Base-by-base conservation (phyloP, 139 green algal genomes). In the Pleodorina starrii region DNA sequence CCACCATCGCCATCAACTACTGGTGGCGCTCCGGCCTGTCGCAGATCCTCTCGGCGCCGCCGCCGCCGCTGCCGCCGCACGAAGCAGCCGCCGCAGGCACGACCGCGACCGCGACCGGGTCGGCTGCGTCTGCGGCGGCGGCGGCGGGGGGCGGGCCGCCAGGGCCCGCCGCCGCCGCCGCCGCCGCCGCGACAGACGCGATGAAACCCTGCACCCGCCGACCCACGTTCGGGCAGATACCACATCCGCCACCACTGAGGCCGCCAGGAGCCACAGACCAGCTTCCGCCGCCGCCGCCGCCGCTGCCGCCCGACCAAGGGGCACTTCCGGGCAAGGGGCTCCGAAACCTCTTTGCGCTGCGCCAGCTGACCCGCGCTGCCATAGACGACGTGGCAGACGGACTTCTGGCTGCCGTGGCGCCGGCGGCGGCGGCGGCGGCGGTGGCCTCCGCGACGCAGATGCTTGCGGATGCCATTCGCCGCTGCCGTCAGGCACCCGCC, bases 1-100 rank as follows among this genome's bases (percentile, higher is more conserved):
- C 81, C 32, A 92, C 89, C 42, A 74, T 92, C 1, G 89, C 89
- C 0, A 40, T 91, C 38, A 91, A 91, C 87, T 91, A 88, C 66
- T 91, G 87, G 87, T 91, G 79, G 79, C 69, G 40, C 12, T 88
- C 79, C 16, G 71, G 25, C 0, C 68, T 88, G 5, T 32, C 46
- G 1, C 5, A 57, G 9, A 19, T 71, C 12, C 60, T 88, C 6
- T 14, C 38, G 1, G 69, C 51, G 2, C 44, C 46, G 75, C 75
- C 76, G 35, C 42, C 73, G 35, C 43, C 73, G 38, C 44, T 43
- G 72, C 42, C 40, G 2, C 72, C 42, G 35, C 35, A n/a, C 57
- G 38, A 38, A 59, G 42, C 72, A 38, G 38, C 72, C 42, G 42
- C 40, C 43, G 72, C 72, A 60, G n/a, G 72, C 44, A 63, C 29